A percentile compares a stretch with the other conserved stretches of the same genome.
phyloP scores from a whole-genome alignment of 139 green algal species.

The Chlorella sp. region DNA sequence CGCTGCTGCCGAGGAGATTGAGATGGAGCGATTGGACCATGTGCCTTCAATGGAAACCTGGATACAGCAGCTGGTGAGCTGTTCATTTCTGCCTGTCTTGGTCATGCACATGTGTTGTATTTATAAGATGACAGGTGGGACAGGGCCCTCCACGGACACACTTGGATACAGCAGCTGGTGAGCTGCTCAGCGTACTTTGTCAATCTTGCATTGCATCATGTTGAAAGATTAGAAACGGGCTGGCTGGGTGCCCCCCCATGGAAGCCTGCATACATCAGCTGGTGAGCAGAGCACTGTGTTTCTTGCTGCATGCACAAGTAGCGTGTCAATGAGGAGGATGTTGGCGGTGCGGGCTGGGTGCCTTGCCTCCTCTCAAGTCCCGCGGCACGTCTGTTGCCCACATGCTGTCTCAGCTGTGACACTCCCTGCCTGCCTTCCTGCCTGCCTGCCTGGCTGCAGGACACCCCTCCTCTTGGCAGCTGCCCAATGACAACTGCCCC shows the following conservation, averaged over 20 bases:
- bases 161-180: slow-evolving; percentile 11
- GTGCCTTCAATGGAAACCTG: slow-evolving; percentile 5
- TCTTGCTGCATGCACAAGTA: not conserved
- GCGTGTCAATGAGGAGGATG: not conserved
- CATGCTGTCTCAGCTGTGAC: too few relatives aligned
- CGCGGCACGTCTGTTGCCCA: too few relatives aligned
- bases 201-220: too few relatives aligned
- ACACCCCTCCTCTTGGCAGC: not conserved
- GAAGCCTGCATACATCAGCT: slow-evolving; percentile 9
- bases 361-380: too few relatives aligned
- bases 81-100: not conserved
- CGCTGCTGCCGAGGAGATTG: not conserved
- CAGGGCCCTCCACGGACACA: too few relatives aligned
- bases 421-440: too few relatives aligned
- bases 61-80: slow-evolving; percentile 5
- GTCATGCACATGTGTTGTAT: too few relatives aligned
- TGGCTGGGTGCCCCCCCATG: too few relatives aligned
- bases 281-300: not conserved
- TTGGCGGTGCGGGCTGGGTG: too few relatives aligned
- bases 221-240: too few relatives aligned
- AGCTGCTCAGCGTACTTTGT: too few relatives aligned
- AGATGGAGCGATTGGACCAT: not conserved
- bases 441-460: not conserved
- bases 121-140: too few relatives aligned
- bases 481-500: not conserved